phyloP scores from a whole-genome alignment of 371 early-diverging fungal species.

The Saksenaea oblongispora region DNA sequence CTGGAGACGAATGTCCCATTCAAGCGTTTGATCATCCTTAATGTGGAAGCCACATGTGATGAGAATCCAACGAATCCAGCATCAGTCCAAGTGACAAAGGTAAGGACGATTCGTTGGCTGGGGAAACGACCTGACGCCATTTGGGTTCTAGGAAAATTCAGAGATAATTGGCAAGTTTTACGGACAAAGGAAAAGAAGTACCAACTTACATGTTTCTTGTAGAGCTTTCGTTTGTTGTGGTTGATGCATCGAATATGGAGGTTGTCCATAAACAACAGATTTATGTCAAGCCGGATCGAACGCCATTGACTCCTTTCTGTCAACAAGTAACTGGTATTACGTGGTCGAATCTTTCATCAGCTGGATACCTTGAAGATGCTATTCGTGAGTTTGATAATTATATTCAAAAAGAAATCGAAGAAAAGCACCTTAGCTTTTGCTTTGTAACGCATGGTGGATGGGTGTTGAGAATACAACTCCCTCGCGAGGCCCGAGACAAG shows the following conservation, averaged over 20 bases:
- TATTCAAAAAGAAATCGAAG: slow-evolving; percentile 57
- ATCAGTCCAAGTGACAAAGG: slow-evolving; percentile 64
- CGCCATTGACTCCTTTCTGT: slow-evolving; percentile 67
- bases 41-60: slow-evolving; percentile 75
- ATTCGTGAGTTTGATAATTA: slow-evolving; percentile 59
- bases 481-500: slow-evolving; percentile 74
- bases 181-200: too few species aligned
- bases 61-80: slow-evolving; percentile 66
- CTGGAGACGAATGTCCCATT: slow-evolving; percentile 40
- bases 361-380: slow-evolving; percentile 63
- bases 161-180: slow-evolving; percentile 46
- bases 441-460: slow-evolving; percentile 80
- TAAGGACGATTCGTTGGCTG: slow-evolving; percentile 8
- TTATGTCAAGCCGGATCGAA: slow-evolving; percentile 69
- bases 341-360: slow-evolving; percentile 50
- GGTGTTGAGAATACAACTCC: slow-evolving; percentile 73
- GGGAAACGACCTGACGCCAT: not conserved
- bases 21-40: slow-evolving; percentile 68
- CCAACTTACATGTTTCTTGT: slow-evolving; percentile 5
- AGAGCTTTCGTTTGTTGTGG: slow-evolving; percentile 44
- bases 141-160: slow-evolving; percentile 41
- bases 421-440: slow-evolving; percentile 63
- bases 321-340: slow-evolving; percentile 70
- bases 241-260: slow-evolving; percentile 40
- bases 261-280: slow-evolving; percentile 62